Evolutionary conservation across 495 filamentous ascomycete genomes (phyloP).

Genomic region (Ascobolus immersus): DNA sequence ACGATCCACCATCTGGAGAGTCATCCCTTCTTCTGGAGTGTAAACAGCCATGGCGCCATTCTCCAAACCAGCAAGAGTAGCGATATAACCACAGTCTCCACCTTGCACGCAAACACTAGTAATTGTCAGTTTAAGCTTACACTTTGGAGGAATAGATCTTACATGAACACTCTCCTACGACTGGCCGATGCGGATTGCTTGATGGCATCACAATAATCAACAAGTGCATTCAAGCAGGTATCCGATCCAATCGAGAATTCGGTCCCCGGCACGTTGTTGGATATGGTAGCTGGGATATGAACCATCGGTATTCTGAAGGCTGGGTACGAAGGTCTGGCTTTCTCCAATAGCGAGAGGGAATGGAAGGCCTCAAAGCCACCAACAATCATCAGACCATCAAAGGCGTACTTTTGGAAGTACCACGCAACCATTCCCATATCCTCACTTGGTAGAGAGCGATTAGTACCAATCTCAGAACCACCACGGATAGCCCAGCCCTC

Average conservation of each 20-base stretch:
- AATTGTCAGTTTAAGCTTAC: neutral
- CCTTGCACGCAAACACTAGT: constrained; percentile 74
- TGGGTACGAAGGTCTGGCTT: constrained; percentile 48
- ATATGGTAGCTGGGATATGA: constrained; percentile 84
- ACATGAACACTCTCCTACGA: constrained; percentile 73
- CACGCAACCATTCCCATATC: constrained; percentile 61
- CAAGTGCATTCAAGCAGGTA: constrained; percentile 90
- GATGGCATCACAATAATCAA: constrained; percentile 89
- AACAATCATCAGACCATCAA: constrained; percentile 77
- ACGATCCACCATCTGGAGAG: constrained; percentile 67
- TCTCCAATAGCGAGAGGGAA: constrained; percentile 59
- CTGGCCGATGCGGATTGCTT: constrained; percentile 87
- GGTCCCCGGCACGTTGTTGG: constrained; percentile 92
- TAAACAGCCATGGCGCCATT: constrained; percentile 92
- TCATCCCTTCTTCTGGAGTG: constrained; percentile 88
- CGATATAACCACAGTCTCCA: constrained; percentile 79
- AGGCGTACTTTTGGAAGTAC: constrained; percentile 60
- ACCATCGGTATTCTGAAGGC: constrained; percentile 84
- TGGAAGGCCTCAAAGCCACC: constrained; percentile 97
- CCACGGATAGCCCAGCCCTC: constrained; percentile 90
- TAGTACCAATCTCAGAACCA: constrained; percentile 93
- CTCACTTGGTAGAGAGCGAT: constrained; percentile 66
- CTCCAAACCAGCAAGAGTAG: constrained; percentile 64
- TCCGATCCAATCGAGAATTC: constrained; percentile 94
- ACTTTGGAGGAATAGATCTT: neutral